Percentiles rank a stretch among this genome's conserved stretches.
phyloP scores from a whole-genome alignment of 148 eudicot genomes.

The Camellia lanceoleosa region DNA sequence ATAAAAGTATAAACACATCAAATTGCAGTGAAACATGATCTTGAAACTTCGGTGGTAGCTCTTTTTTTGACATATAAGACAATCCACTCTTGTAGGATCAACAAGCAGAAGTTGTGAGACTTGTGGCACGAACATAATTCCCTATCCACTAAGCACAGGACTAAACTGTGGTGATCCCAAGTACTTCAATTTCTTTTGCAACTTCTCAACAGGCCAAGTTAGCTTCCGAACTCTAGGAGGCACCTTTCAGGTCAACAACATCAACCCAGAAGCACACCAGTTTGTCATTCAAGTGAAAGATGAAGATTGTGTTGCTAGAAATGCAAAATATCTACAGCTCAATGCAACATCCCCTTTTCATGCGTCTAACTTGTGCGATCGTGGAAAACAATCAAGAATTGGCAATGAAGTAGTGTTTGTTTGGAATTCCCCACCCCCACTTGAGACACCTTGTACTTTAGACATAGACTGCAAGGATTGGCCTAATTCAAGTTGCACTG shows the following conservation, averaged over 20 bases:
- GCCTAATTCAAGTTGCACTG: conserved; percentile 5
- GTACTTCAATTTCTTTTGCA: conserved; percentile 9
- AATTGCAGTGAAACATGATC: too few species aligned
- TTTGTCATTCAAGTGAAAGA: not conserved
- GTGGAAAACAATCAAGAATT: not conserved
- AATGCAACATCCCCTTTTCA: not conserved
- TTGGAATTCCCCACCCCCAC: not conserved
- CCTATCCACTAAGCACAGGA: conserved; percentile 18
- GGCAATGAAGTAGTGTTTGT: not conserved
- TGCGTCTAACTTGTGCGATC: not conserved
- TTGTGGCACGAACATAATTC: conserved; percentile 15
- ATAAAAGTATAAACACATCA: too few species aligned
- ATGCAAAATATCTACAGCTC: not conserved
- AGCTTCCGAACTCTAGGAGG: not conserved
- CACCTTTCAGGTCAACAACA: not conserved
- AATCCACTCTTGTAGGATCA: not conserved
- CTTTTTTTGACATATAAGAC: too few species aligned
- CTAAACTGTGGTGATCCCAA: conserved; percentile 18
- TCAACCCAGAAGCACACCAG: not conserved
- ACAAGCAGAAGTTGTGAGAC: conserved; percentile 3
- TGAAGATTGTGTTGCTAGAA: too few species aligned
- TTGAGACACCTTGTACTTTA: not conserved
- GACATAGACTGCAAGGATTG: not conserved
- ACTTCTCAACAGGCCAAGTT: conserved; percentile 12
- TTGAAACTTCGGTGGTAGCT: too few species aligned